phyloP scores from a whole-genome alignment of 2,329 filamentous ascomycete species.

The Stagonosporopsis vannaccii region DNA sequence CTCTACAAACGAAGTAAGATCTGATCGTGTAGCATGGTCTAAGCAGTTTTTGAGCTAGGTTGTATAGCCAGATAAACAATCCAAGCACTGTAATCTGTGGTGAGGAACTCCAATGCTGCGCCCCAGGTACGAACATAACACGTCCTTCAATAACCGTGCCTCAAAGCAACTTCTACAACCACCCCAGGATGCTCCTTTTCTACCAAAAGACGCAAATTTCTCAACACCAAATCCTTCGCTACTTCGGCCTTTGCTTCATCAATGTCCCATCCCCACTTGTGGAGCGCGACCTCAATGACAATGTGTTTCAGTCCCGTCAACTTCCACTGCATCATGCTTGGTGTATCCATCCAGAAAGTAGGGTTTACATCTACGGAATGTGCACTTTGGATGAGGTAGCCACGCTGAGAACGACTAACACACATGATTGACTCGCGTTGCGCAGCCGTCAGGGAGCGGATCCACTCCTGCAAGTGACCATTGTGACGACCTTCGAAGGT shows the following conservation, averaged over 20 bases:
- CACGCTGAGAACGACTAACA: slow-evolving; percentile 1
- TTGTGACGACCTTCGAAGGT: slow-evolving; percentile 10
- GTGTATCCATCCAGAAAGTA: slow-evolving; percentile 13
- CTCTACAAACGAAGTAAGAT: too few relatives aligned
- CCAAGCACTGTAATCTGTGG: too few relatives aligned
- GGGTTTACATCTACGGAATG: not conserved
- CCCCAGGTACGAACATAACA: not conserved
- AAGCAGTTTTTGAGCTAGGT: too few relatives aligned
- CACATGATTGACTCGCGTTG: not conserved
- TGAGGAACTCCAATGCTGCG: not conserved
- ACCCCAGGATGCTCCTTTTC: slow-evolving; percentile 5
- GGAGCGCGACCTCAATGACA: slow-evolving; percentile 5
- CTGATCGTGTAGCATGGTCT: too few relatives aligned
- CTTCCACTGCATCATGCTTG: not conserved
- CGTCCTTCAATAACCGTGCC: slow-evolving; percentile 2
- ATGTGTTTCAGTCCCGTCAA: slow-evolving; percentile 9
- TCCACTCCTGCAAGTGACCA: slow-evolving; percentile 7
- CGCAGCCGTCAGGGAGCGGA: not conserved
- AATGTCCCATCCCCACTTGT: slow-evolving; percentile 5
- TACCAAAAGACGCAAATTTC: not conserved
- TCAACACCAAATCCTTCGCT: not conserved
- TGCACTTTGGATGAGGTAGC: not conserved
- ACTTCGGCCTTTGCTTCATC: not conserved
- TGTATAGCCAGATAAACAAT: too few relatives aligned
- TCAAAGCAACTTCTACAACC: not conserved